Evolutionary conservation across 202 grass and related monocot species (phyloP), one percentile per base, ranked within the genome.

Genomic region (Sporobolus alterniflorus): DNA sequence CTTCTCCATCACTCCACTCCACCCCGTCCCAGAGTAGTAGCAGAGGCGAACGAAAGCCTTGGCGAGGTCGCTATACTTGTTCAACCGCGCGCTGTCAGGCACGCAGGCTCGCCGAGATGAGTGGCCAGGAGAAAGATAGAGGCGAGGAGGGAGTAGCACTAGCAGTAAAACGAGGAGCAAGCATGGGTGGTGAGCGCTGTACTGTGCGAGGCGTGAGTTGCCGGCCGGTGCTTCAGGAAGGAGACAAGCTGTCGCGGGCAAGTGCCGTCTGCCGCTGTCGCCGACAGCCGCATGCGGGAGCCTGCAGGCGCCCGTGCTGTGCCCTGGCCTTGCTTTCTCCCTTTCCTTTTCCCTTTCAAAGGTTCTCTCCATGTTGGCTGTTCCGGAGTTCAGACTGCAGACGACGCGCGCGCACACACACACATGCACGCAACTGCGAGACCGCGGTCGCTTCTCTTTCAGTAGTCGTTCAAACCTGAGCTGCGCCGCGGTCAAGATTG

Each of bases 1-100:
- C 57, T 87, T 87, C 71, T 1, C 63, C 41, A 31, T 76, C 78
- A 82, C 77, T 66, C 83, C 44, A 79, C 68, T 11, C 40, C 14
- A 12, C 20, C 52, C n/a, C 52, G 7, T 3, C 49, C 18, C 49
- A 7, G 6, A 7, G 8, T 6, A 16, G 52, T 60, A 60, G 56
- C 9, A 26, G 54, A 57, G 54, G 54, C 54, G 54, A 57, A 8
- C n/a, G 22, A 26, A 59, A 59, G 55, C 49, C 13, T 12, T 4
- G 46, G 46, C 46, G 21, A 55, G 51, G 18, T 21, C 21, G 51
- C 6, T 6, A 1, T 18, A 18, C 22, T 55, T 55, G 51, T 55
- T 55, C 51, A 13, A 22, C 21, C n/a, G n/a, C n/a, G n/a, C 21
- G 49, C 49, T 55, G 15, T 30, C 67, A 30, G 28, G 9, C 46